Conservation (phyloP, 257 asterid genomes). For the Parsonsia alboflavescens region DNA sequence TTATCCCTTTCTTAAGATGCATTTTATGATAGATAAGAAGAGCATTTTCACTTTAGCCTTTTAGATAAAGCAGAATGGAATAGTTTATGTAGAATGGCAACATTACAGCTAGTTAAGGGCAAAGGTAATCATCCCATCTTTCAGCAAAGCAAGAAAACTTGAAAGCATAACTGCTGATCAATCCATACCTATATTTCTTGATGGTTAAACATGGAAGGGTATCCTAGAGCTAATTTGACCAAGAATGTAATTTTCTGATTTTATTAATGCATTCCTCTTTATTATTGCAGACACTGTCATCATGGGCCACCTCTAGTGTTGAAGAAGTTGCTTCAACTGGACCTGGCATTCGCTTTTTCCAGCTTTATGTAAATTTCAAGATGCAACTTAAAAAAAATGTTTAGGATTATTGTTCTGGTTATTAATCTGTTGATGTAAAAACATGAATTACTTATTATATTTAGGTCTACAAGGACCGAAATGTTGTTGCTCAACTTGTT, state of each 20-base stretch:
- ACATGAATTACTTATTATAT: conserved; percentile 8
- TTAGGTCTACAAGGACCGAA: conserved; percentile 87
- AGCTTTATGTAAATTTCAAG: conserved; percentile 38
- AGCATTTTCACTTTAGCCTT: background rate
- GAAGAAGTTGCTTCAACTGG: conserved; percentile 91
- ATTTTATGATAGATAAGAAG: background rate
- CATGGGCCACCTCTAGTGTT: conserved; percentile 60
- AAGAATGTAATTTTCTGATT: background rate
- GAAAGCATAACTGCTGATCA: background rate
- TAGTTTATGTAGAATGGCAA: background rate
- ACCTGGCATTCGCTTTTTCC: conserved; percentile 52
- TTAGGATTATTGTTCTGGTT: background rate
- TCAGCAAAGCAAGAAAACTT: background rate
- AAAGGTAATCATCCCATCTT: background rate
- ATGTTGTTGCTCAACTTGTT: conserved; percentile 86
- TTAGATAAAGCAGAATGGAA: background rate
- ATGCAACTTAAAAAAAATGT: background rate
- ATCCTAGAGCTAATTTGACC: background rate
- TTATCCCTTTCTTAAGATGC: background rate
- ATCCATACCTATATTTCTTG: background rate
- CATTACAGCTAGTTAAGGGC: background rate
- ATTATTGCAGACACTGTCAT: conserved; percentile 61
- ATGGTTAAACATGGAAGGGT: background rate
- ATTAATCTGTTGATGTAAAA: background rate
- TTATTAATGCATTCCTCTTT: conserved; percentile 17